Evolutionary conservation across 805 yeast genomes (phyloP), one percentile per base, ranked within the genome.

Genomic region (Yarrowia sp.): DNA sequence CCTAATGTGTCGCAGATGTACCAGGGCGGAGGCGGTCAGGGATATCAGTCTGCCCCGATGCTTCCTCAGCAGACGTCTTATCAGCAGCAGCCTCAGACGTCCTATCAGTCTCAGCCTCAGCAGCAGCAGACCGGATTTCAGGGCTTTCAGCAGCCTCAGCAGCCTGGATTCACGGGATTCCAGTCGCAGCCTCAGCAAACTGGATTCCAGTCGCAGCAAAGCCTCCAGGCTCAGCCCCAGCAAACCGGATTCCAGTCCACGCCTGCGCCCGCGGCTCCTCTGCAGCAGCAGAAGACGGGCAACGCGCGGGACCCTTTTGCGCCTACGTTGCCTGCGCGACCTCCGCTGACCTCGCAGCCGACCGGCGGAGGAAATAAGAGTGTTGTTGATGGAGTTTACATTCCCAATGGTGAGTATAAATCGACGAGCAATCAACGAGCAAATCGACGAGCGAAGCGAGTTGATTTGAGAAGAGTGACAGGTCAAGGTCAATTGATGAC

Each of bases 321-420:
- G 6, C 61, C 61, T 7, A 19, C 18, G 14, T n/a, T 55, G 38
- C 61, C 61, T 38, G 36, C 61, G 4, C 61, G 61, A 31, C 61
- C 61, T n/a, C 66, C 44, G 56, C 49, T 49, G 49, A 53, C 27
- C 65, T 67, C 51, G 64, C 62, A 53, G 42, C 63, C 18, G 27
- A 67, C 36, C 3, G 60, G 60, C 68, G 70, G 63, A 59, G 47
- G 47, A 12, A 55, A 55, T 29, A 55, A 38, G 35, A 29, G 38
- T 38, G 47, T 55, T 13, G 36, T 55, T 16, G 47, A 55, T 25
- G 61, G 61, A 4, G 29, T 55, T n/a, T 55, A 55, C 36, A 55
- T 55, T 38, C 61, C 61, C 21, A 55, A 55, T 31, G 47, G 58
- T 51, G 32, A 51, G 58, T 51, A 51, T n/a, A n/a, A n/a, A n/a